phyloP scores from a whole-genome alignment of 495 filamentous ascomycete genomes.

The Penicillium coffeae region DNA sequence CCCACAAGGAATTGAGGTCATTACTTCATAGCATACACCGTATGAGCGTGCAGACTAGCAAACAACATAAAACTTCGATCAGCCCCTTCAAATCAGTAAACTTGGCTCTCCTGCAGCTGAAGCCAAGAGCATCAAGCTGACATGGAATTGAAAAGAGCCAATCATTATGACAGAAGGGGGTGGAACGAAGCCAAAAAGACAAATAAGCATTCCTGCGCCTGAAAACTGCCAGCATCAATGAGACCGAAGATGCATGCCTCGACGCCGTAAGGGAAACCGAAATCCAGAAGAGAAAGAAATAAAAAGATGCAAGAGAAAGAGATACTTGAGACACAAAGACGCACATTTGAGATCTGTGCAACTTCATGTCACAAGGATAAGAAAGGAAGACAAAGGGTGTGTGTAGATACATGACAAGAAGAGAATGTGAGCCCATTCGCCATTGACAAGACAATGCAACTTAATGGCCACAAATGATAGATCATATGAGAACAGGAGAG shows the following conservation, averaged over 20 bases:
- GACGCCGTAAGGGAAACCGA: constrained; percentile 10
- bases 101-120: too few relatives aligned
- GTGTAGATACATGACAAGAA: constrained; percentile 20
- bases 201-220: constrained; percentile 8
- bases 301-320: constrained; percentile 7
- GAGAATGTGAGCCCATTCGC: background rate
- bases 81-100: too few relatives aligned
- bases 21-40: background rate
- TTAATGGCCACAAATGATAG: background rate
- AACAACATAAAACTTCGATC: background rate
- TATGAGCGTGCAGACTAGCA: background rate
- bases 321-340: background rate
- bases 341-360: background rate
- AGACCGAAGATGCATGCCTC: constrained; percentile 12
- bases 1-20: background rate
- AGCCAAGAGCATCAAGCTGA: too few relatives aligned
- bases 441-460: background rate
- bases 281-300: background rate
- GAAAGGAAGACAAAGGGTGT: constrained; percentile 1
- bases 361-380: background rate
- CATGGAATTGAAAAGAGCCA: too few relatives aligned
- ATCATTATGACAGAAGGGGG: too few relatives aligned
- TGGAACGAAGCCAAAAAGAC: too few relatives aligned
- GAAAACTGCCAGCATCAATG: constrained; percentile 2
- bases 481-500: background rate